phyloP scores from a whole-genome alignment of 495 filamentous ascomycete species.

The Aspergillus sclerotioniger region DNA sequence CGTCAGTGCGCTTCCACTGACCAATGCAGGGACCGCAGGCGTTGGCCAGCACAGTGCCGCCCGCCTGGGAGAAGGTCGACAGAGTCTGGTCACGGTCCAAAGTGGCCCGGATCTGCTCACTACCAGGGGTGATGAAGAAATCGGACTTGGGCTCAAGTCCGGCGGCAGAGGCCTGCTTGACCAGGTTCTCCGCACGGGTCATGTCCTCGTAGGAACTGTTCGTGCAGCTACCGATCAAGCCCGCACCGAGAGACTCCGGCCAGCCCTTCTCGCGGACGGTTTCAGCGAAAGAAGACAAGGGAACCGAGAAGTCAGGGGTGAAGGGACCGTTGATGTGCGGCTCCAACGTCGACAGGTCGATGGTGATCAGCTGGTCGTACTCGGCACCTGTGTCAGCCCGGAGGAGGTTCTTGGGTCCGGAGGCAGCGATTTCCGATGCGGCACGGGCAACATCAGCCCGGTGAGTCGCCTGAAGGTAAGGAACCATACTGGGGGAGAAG shows the following conservation, averaged over 20 bases:
- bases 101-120: constrained; percentile 94
- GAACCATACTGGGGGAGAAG: constrained; percentile 65
- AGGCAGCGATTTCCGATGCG: constrained; percentile 43
- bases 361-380: constrained; percentile 90
- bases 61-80: constrained; percentile 80
- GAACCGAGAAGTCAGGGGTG: constrained; percentile 91
- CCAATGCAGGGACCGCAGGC: constrained; percentile 96
- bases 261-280: constrained; percentile 80
- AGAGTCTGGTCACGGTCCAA: constrained; percentile 83
- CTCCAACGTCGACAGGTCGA: constrained; percentile 85
- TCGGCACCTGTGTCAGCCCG: constrained; percentile 73
- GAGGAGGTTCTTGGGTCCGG: constrained; percentile 38
- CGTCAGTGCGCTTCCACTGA: constrained; percentile 92
- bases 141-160: constrained; percentile 84
- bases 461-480: constrained; percentile 82
- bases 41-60: constrained; percentile 88
- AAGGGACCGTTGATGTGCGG: constrained; percentile 98
- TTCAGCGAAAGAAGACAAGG: constrained; percentile 81
- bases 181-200: constrained; percentile 87
- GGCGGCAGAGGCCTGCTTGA: constrained; percentile 82
- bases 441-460: constrained; percentile 67
- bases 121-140: constrained; percentile 95
- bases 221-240: constrained; percentile 95
- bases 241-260: constrained; percentile 86
- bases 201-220: constrained; percentile 99